These are phyloP conservation scores for Herpetomonas samuelpessoai DNA, from an alignment of 208 protist genomes.

Conservation along the genomic window DNA sequence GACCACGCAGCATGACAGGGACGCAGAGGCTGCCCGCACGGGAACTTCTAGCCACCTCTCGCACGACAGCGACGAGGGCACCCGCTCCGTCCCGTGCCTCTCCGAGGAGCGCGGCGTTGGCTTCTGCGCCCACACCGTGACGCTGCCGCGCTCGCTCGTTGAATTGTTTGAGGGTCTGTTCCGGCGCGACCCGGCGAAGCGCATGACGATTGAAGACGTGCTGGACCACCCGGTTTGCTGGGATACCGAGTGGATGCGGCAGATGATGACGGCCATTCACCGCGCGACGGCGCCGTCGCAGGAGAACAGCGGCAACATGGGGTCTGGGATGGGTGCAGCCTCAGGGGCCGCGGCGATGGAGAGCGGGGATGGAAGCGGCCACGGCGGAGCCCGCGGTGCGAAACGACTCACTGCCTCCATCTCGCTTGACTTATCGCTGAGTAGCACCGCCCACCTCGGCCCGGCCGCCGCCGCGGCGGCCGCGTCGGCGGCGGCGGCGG, in stretches of 20 bases:
- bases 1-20: background rate
- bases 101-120: slow-evolving; percentile 33
- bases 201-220: slow-evolving; percentile 68
- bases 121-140: slow-evolving; percentile 29
- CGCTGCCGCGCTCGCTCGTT: slow-evolving; percentile 56
- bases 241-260: slow-evolving; percentile 72
- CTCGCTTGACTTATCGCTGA: too few relatives aligned
- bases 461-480: too few relatives aligned
- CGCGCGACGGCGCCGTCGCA: slow-evolving; percentile 18
- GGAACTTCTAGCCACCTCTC: background rate
- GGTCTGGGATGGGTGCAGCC: background rate
- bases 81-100: slow-evolving; percentile 42
- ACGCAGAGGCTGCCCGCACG: background rate
- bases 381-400: too few relatives aligned
- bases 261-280: slow-evolving; percentile 55
- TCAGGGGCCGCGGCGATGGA: background rate
- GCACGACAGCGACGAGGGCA: slow-evolving; percentile 1
- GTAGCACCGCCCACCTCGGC: too few relatives aligned
- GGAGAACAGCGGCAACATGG: background rate
- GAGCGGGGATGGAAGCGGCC: background rate
- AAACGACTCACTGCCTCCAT: too few relatives aligned
- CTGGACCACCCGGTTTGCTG: slow-evolving; percentile 76
- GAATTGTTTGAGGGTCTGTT: slow-evolving; percentile 72
- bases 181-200: slow-evolving; percentile 56
- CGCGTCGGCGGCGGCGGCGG: too few relatives aligned